Evolutionary conservation across 495 filamentous ascomycete species (phyloP), one percentile per base, ranked within the genome.

Genomic region (Penicillium goetzii): DNA sequence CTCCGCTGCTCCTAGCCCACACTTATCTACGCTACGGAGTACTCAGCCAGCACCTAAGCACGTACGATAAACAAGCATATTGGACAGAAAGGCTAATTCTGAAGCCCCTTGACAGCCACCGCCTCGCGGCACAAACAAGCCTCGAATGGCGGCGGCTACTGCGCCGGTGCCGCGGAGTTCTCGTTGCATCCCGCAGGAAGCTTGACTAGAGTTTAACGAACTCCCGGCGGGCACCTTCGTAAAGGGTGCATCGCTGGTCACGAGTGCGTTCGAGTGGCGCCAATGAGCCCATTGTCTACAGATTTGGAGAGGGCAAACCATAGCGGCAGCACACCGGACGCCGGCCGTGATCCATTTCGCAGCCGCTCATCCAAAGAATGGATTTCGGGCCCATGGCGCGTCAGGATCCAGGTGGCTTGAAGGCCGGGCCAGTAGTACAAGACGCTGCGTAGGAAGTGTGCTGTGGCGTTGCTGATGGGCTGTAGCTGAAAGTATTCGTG

Each of bases 201-300:
- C 19, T 1, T 2, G 19, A 25, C 67, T 61, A 26, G 9, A 78
- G 77, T 47, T 80, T 70, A 55, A 84, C 85, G 54, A 89, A 84
- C n/a, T 80, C 83, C 57, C 89, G 85, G 70, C 86, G 88, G 47
- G 64, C 79, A 19, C 47, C 38, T 26, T 83, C 84, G 69, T 72
- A 72, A 56, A 67, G 45, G 43, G 36, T 21, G 47, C 60, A 45
- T 56, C 61, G 72, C 14, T 73, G 62, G 7, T 49, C 34, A 47
- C 71, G 58, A 17, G 64, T 72, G 11, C 82, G 76, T 64, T 83
- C 75, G 23, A 68, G 63, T 15, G 68, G 69, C n/a, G 72, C 63
- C 19, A 68, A 61, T 2, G 69, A 57, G 34, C 61, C 66, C 75
- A 81, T 72, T 79, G 83, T 83, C 12, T 74, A 58, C 54, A 81